These are phyloP conservation scores for Neopestalotiopsis clavispora DNA, from an alignment of 2,329 filamentous ascomycete species.

Conservation along the genomic window DNA sequence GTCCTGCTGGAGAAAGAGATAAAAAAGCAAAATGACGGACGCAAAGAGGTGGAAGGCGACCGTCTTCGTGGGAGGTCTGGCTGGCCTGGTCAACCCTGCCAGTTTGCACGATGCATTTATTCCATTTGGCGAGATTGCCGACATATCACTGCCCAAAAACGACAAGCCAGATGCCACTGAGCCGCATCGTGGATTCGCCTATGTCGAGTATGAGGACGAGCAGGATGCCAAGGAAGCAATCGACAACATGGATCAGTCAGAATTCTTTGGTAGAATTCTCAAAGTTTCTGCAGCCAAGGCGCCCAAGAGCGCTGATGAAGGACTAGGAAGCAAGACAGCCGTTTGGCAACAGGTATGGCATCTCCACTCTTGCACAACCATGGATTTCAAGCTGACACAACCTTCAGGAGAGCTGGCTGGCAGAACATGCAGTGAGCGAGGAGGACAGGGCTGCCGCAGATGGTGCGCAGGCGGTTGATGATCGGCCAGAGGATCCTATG, in stretches of 20 bases:
- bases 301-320: slow-evolving; percentile 86
- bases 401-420: slow-evolving; percentile 86
- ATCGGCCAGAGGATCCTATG: slow-evolving; percentile 82
- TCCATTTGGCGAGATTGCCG: slow-evolving; percentile 93
- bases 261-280: slow-evolving; percentile 89
- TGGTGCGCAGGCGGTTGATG: slow-evolving; percentile 54
- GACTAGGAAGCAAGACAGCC: slow-evolving; percentile 89
- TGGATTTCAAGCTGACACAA: slow-evolving; percentile 25
- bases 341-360: slow-evolving; percentile 92
- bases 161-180: slow-evolving; percentile 80
- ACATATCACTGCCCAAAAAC: slow-evolving; percentile 88
- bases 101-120: slow-evolving; percentile 91
- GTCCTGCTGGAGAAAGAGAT: not conserved
- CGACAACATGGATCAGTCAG: slow-evolving; percentile 98
- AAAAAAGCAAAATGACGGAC: slow-evolving; percentile 70
- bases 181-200: slow-evolving; percentile 84
- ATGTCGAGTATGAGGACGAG: slow-evolving; percentile 89
- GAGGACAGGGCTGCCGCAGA: slow-evolving; percentile 72
- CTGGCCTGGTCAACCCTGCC: slow-evolving; percentile 74
- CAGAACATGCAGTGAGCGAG: slow-evolving; percentile 83
- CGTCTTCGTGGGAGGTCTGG: slow-evolving; percentile 88
- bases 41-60: slow-evolving; percentile 85
- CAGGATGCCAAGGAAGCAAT: slow-evolving; percentile 93
- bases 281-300: slow-evolving; percentile 92
- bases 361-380: slow-evolving; percentile 2